Percentiles rank a stretch among this genome's conserved stretches.
Conservation (phyloP, 2,329 filamentous ascomycete species). For the Aspergillus pseudotamarii region DNA sequence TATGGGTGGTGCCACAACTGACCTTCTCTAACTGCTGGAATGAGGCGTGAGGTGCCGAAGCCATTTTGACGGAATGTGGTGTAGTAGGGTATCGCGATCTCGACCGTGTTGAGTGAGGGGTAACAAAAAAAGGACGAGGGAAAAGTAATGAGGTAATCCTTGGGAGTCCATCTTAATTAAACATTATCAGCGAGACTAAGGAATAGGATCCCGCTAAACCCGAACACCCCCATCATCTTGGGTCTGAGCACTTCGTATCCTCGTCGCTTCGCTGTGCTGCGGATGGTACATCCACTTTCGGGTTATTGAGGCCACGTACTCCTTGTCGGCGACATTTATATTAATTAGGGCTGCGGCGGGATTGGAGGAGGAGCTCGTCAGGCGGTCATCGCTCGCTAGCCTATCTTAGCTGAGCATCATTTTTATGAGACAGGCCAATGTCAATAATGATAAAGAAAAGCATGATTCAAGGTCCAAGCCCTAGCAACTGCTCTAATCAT, state of each 20-base stretch:
- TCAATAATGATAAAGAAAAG: neutral
- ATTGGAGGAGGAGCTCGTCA: neutral
- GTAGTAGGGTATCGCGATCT: constrained; percentile 81
- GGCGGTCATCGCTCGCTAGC: neutral
- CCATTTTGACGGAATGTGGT: constrained; percentile 55
- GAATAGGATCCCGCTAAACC: neutral
- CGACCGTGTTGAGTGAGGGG: neutral
- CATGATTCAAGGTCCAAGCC: neutral
- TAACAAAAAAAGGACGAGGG: neutral
- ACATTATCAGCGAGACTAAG: neutral
- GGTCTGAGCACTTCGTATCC: neutral
- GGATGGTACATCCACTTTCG: neutral
- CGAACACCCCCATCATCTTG: neutral
- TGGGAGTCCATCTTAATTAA: neutral
- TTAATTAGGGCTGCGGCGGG: neutral
- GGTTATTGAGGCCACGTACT: neutral
- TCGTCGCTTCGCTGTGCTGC: neutral
- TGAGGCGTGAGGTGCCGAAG: constrained; percentile 56
- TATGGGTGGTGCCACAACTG: constrained; percentile 6
- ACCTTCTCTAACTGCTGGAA: constrained; percentile 98
- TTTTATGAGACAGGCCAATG: neutral
- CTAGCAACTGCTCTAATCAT: neutral
- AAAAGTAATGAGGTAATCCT: neutral
- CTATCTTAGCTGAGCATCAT: neutral
- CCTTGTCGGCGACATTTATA: neutral